These are phyloP conservation scores for Shiraia sp. DNA, from an alignment of 2,329 filamentous ascomycete genomes.

Conservation along the genomic window DNA sequence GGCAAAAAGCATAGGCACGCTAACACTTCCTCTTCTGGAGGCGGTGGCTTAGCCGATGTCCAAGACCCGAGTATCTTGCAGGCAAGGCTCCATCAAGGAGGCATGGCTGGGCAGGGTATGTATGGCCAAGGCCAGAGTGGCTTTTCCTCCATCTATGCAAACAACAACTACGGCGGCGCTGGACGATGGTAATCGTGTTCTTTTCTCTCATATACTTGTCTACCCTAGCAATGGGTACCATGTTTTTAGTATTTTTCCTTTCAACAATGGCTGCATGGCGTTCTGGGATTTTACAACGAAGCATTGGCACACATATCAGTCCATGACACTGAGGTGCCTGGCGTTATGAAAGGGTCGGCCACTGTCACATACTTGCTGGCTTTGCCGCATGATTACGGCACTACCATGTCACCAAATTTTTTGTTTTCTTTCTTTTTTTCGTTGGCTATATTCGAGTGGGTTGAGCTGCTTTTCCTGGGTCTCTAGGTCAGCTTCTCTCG, in stretches of 20 bases:
- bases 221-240: slow-evolving; percentile 25
- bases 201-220: slow-evolving; percentile 38
- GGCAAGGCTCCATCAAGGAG: slow-evolving; percentile 91
- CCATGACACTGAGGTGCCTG: slow-evolving; percentile 40
- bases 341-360: slow-evolving; percentile 41
- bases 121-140: slow-evolving; percentile 90
- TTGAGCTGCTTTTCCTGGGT: slow-evolving; percentile 40
- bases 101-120: slow-evolving; percentile 79
- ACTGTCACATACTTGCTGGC: slow-evolving; percentile 30
- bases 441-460: slow-evolving; percentile 35
- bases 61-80: slow-evolving; percentile 99
- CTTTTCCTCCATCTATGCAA: slow-evolving; percentile 83
- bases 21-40: slow-evolving; percentile 99
- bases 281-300: slow-evolving; percentile 39
- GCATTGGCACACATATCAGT: slow-evolving; percentile 44
- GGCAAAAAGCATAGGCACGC: slow-evolving; percentile 99
- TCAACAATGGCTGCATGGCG: slow-evolving; percentile 44
- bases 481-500: slow-evolving; percentile 44
- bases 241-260: slow-evolving; percentile 33
- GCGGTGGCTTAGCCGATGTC: slow-evolving; percentile 99
- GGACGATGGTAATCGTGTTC: slow-evolving; percentile 44
- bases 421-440: slow-evolving; percentile 28
- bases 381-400: slow-evolving; percentile 39
- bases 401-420: slow-evolving; percentile 36
- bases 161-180: slow-evolving; percentile 55